A percentile compares a stretch with the other conserved stretches of the same genome.
These are phyloP conservation scores for Solanum gracilifrons DNA, from an alignment of 257 asterid species.

Conservation along the genomic window DNA sequence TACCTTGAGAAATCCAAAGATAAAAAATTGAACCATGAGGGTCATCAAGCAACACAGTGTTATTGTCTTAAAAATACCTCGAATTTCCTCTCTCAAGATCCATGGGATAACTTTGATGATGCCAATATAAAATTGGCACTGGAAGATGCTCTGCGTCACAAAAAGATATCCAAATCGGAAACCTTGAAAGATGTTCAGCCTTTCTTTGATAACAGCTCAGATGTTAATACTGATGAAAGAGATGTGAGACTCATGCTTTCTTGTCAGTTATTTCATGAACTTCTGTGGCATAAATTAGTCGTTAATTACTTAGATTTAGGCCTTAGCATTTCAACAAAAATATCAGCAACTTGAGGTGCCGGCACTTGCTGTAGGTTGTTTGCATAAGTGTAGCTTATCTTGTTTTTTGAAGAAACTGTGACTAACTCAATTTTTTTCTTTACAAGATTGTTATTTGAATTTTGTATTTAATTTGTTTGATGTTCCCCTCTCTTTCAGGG, in stretches of 20 bases:
- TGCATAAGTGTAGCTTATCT: background rate
- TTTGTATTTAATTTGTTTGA: background rate
- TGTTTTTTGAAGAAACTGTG: background rate
- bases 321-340: background rate
- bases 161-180: slow-evolving; percentile 40
- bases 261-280: background rate
- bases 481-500: slow-evolving; percentile 16
- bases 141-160: slow-evolving; percentile 53
- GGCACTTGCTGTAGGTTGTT: background rate
- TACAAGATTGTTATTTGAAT: background rate
- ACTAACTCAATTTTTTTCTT: background rate
- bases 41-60: slow-evolving; percentile 20
- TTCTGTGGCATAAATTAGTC: background rate
- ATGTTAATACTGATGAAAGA: background rate
- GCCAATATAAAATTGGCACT: slow-evolving; percentile 44
- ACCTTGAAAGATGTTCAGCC: slow-evolving; percentile 13
- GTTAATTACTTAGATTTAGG: background rate
- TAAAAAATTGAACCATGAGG: slow-evolving; percentile 25
- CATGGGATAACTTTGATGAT: slow-evolving; percentile 79
- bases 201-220: slow-evolving; percentile 11
- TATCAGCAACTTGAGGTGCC: background rate
- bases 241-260: slow-evolving; percentile 32
- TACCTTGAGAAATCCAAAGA: slow-evolving; percentile 47
- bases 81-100: slow-evolving; percentile 12
- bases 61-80: slow-evolving; percentile 6